phyloP scores from a whole-genome alignment of 2,329 filamentous ascomycete genomes.

The Cordyceps cicadae region DNA sequence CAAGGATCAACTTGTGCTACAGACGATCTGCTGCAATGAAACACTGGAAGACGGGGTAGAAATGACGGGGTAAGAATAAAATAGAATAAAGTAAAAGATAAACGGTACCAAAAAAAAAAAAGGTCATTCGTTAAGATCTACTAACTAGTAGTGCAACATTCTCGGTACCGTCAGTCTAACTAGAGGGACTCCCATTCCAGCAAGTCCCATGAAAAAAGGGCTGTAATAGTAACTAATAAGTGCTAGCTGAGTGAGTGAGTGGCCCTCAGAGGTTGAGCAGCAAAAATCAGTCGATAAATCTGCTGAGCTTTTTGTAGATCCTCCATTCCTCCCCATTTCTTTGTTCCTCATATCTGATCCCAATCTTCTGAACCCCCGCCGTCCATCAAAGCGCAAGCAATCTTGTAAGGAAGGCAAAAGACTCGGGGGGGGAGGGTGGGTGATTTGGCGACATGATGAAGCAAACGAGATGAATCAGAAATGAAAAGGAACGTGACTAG shows the following conservation, averaged over 20 bases:
- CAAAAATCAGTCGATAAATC: neutral
- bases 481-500: neutral
- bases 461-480: neutral
- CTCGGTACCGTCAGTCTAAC: no score
- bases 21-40: slow-evolving; percentile 9
- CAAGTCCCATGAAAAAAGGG: no score
- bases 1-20: neutral
- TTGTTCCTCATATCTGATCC: no score
- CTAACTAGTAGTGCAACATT: neutral
- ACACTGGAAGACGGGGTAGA: slow-evolving; percentile 6
- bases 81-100: no score
- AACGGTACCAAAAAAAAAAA: no score
- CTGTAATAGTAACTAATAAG: no score
- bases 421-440: neutral
- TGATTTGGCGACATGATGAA: neutral
- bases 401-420: no score
- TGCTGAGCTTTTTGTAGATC: neutral
- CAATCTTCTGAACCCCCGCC: neutral
- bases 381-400: neutral
- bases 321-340: neutral
- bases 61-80: no score
- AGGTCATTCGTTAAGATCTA: no score
- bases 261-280: neutral
- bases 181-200: no score
- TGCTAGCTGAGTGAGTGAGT: no score